Evolutionary conservation across 2,329 filamentous ascomycete genomes (phyloP).

Genomic region (Balansia obtecta): DNA sequence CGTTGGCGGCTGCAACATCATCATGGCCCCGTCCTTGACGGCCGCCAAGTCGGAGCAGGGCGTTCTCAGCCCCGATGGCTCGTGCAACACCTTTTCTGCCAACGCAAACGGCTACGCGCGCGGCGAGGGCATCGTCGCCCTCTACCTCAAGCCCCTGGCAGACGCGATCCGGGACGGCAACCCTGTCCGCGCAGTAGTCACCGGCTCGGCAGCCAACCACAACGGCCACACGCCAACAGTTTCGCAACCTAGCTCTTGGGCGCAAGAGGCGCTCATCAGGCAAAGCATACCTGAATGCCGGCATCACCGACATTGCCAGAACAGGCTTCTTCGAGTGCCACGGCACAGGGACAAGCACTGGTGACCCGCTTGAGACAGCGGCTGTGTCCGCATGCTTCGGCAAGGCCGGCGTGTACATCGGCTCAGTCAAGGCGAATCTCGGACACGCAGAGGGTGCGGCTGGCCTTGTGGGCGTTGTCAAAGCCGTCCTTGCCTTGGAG

Average conservation of each 20-base stretch:
- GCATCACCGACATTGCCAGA: constrained; percentile 11
- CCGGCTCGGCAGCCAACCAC: too few relatives aligned
- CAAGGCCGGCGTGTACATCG: too few relatives aligned
- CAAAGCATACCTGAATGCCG: constrained; percentile 17
- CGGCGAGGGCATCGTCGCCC: constrained; percentile 32
- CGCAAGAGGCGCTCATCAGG: constrained; percentile 22
- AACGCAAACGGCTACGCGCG: constrained; percentile 37
- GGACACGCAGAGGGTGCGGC: too few relatives aligned
- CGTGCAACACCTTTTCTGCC: constrained; percentile 26
- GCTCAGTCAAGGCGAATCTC: too few relatives aligned
- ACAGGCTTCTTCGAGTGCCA: constrained; percentile 27
- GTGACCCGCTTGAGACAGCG: constrained; percentile 23
- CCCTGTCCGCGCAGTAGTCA: too few relatives aligned
- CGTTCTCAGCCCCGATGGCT: constrained; percentile 21
- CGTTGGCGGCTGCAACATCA: constrained; percentile 19
- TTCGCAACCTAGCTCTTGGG: constrained; percentile 23
- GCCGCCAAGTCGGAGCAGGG: constrained; percentile 20
- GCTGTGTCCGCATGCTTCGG: constrained; percentile 21
- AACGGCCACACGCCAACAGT: constrained; percentile 32
- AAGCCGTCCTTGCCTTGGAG: too few relatives aligned
- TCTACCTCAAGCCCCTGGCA: constrained; percentile 33
- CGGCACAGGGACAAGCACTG: constrained; percentile 25
- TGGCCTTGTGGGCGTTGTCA: too few relatives aligned
- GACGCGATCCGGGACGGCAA: constrained; percentile 35
- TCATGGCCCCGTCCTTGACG: constrained; percentile 15